Conservation (phyloP, 495 filamentous ascomycete genomes). For the Penicillium pancosmium region DNA sequence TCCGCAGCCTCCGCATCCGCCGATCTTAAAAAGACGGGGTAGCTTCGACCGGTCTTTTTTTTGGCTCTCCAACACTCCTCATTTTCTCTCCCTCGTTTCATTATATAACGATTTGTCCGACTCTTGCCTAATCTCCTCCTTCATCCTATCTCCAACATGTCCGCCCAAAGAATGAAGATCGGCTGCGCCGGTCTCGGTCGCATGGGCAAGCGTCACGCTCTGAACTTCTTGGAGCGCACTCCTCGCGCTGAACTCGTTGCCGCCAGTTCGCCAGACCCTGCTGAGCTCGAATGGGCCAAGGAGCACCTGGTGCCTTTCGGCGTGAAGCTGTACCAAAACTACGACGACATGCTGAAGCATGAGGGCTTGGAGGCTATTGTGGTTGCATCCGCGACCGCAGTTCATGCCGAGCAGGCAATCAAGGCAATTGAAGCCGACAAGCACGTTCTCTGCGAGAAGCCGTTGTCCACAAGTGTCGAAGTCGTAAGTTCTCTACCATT, state of each 20-base stretch:
- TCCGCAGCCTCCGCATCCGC: conserved; percentile 21
- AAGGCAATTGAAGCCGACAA: conserved; percentile 56
- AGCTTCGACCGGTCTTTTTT: neutral
- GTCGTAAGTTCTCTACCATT: conserved; percentile 41
- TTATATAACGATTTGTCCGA: neutral
- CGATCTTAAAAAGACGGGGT: conserved; percentile 14
- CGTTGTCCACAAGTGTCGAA: conserved; percentile 51
- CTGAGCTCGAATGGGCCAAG: conserved; percentile 55
- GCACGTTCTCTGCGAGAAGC: conserved; percentile 62
- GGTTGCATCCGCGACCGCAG: conserved; percentile 54
- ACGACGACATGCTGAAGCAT: conserved; percentile 59
- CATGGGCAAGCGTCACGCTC: conserved; percentile 61
- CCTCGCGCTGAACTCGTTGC: conserved; percentile 57
- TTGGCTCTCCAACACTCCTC: neutral
- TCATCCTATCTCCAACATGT: conserved; percentile 30
- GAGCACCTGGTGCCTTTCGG: conserved; percentile 49
- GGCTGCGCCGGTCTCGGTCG: conserved; percentile 58
- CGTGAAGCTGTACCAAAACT: conserved; percentile 52
- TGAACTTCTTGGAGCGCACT: conserved; percentile 54
- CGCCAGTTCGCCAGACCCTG: conserved; percentile 50
- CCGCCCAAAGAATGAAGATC: conserved; percentile 47
- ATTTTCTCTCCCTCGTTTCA: neutral
- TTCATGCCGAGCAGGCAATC: conserved; percentile 60
- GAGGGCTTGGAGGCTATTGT: conserved; percentile 56
- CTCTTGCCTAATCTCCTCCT: no score